phyloP scores from a whole-genome alignment of 2,329 filamentous ascomycete genomes.

The Hortaea sp. region DNA sequence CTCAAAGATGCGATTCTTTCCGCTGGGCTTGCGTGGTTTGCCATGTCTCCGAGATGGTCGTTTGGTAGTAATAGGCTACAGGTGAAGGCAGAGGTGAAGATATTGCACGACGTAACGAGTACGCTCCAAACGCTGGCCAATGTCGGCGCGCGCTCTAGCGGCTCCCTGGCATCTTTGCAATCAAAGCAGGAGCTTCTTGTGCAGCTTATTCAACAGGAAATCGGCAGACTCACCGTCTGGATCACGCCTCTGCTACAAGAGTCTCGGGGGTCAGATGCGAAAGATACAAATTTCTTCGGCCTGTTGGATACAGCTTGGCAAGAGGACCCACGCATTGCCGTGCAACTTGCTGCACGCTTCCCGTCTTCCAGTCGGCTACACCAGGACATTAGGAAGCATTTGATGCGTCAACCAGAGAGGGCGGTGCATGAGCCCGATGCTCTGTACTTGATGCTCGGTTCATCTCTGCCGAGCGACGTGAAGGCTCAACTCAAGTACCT shows the following conservation, averaged over 20 bases:
- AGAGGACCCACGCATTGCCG: slow-evolving; percentile 75
- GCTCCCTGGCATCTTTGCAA: slow-evolving; percentile 56
- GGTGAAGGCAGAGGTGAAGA: slow-evolving; percentile 79
- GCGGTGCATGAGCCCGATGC: slow-evolving; percentile 73
- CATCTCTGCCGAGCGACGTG: slow-evolving; percentile 66
- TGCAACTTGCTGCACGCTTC: slow-evolving; percentile 74
- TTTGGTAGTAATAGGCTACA: slow-evolving; percentile 91
- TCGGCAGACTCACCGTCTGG: slow-evolving; percentile 78
- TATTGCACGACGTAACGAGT: slow-evolving; percentile 64
- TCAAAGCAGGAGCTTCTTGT: slow-evolving; percentile 76
- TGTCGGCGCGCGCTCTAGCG: slow-evolving; percentile 40
- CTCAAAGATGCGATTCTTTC: slow-evolving; percentile 84
- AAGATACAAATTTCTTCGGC: slow-evolving; percentile 22
- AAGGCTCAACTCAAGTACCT: slow-evolving; percentile 84
- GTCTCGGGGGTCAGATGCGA: slow-evolving; percentile 34
- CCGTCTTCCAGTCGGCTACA: slow-evolving; percentile 57
- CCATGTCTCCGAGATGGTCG: slow-evolving; percentile 72
- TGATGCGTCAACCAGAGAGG: slow-evolving; percentile 76
- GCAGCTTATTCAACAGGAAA: slow-evolving; percentile 73
- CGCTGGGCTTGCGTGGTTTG: slow-evolving; percentile 83
- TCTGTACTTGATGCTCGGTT: slow-evolving; percentile 69
- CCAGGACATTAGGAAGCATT: slow-evolving; percentile 65
- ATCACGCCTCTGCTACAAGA: slow-evolving; percentile 66
- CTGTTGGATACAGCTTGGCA: slow-evolving; percentile 77
- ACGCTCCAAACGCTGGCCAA: slow-evolving; percentile 55